Conservation (phyloP, 2,329 filamentous ascomycete species). For the Macrophomina tecta region DNA sequence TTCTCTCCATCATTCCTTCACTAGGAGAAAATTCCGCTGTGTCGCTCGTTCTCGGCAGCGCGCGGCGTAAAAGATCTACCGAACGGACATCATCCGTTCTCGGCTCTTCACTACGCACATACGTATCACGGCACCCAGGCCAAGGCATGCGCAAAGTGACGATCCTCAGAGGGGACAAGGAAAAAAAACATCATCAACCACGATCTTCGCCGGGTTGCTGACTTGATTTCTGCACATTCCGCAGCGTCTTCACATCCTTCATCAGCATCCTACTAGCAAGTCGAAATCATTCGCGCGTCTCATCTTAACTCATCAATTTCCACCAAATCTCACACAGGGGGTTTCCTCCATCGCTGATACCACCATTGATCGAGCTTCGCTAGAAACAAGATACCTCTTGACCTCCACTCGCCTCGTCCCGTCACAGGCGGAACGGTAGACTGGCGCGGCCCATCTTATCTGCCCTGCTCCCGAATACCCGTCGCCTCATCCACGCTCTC, state of each 20-base stretch:
- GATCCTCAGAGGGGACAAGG: background rate
- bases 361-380: background rate
- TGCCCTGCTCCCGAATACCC: background rate
- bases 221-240: conserved; percentile 3
- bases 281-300: background rate
- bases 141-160: background rate
- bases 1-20: background rate
- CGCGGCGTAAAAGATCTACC: background rate
- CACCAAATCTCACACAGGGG: background rate
- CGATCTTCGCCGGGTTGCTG: conserved; percentile 4
- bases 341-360: background rate
- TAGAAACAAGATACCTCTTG: conserved; percentile 4
- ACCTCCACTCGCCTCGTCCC: background rate
- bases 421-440: background rate
- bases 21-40: background rate
- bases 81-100: background rate
- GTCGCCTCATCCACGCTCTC: background rate
- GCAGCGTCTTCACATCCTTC: background rate
- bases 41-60: background rate
- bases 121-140: background rate
- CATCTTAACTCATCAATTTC: conserved; percentile 7
- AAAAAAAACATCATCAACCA: background rate
- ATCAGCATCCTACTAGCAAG: background rate
- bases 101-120: background rate
- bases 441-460: background rate